These are phyloP conservation scores for Cyclotella sp. DNA, from an alignment of 108 stramenopile genomes.

Conservation along the genomic window DNA sequence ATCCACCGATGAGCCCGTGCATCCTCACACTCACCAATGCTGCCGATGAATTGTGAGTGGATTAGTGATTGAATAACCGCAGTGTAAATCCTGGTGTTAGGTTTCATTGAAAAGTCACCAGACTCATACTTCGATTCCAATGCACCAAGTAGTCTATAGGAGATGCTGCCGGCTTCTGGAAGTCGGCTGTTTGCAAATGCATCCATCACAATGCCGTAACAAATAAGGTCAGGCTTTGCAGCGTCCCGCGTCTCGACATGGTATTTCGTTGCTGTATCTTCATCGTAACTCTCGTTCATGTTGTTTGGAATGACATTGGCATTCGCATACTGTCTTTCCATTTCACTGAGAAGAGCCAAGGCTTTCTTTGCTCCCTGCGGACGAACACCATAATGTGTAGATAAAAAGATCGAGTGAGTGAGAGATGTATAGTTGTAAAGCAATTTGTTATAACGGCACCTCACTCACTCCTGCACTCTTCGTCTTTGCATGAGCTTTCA, in stretches of 20 bases:
- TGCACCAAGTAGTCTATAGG: constrained; percentile 32
- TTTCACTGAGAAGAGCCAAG: constrained; percentile 48
- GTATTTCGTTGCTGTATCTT: constrained; percentile 20
- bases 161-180: constrained; percentile 37
- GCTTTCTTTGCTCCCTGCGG: constrained; percentile 50
- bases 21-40: constrained; percentile 6
- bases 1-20: background rate
- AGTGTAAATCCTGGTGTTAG: constrained; percentile 51
- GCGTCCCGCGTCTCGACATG: constrained; percentile 34
- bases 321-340: constrained; percentile 37
- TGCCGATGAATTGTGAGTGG: constrained; percentile 26
- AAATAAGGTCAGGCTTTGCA: constrained; percentile 45
- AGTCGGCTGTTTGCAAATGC: constrained; percentile 48
- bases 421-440: background rate
- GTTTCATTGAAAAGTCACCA: constrained; percentile 54
- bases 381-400: background rate
- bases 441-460: background rate
- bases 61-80: constrained; percentile 50
- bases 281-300: background rate
- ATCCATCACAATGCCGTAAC: constrained; percentile 46
- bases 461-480: constrained; percentile 36
- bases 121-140: constrained; percentile 40
- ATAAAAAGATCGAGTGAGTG: background rate
- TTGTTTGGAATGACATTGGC: constrained; percentile 29
- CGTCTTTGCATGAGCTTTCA: constrained; percentile 57